phyloP scores from a whole-genome alignment of 192 early-diverging fungal species.

The Linnemannia hyalina region DNA sequence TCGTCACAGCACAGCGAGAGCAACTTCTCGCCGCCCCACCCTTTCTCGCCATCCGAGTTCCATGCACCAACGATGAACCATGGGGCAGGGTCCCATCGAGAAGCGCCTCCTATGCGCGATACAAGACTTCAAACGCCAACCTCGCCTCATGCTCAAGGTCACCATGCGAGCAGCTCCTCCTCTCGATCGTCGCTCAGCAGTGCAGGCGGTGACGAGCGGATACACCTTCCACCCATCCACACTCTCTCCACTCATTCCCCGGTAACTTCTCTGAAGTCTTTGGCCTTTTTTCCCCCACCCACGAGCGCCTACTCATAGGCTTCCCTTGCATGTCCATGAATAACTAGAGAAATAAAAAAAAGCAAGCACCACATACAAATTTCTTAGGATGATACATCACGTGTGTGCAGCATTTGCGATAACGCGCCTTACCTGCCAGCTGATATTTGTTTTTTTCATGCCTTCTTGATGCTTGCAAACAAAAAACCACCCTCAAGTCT shows the following conservation, averaged over 20 bases:
- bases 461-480: not conserved
- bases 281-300: not conserved
- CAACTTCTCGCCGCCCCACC: slow-evolving; percentile 34
- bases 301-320: not conserved
- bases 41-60: slow-evolving; percentile 29
- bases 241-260: slow-evolving; percentile 28
- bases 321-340: not conserved
- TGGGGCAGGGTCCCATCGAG: not conserved
- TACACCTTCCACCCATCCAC: slow-evolving; percentile 45
- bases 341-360: not conserved
- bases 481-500: not conserved
- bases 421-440: not conserved
- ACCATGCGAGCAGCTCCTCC: not conserved
- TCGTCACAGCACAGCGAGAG: slow-evolving; percentile 44
- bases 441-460: not conserved
- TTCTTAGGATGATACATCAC: not conserved
- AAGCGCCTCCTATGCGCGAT: not conserved
- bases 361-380: not conserved
- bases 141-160: not conserved
- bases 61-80: not conserved
- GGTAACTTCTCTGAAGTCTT: not conserved
- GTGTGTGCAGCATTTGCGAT: not conserved
- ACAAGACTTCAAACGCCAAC: not conserved
- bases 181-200: slow-evolving; percentile 1
- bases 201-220: not conserved